A percentile compares a stretch with the other conserved stretches of the same genome.
Conservation (phyloP, 192 early-diverging fungal genomes). For the Entomortierella lignicola region DNA sequence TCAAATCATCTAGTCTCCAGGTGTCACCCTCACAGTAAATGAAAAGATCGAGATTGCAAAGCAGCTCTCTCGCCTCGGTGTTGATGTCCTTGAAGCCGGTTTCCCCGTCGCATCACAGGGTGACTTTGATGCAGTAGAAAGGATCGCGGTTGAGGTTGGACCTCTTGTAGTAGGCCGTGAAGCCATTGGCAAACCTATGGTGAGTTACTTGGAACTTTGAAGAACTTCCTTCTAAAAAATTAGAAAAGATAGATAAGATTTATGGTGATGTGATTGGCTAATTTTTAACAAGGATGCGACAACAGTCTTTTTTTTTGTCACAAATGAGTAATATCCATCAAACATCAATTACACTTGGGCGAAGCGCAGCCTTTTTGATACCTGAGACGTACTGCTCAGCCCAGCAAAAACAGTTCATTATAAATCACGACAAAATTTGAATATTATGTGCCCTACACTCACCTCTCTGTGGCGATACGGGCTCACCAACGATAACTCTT, state of each 20-base stretch:
- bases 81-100: conserved; percentile 96
- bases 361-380: too few relatives aligned
- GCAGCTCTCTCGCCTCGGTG: conserved; percentile 92
- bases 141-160: conserved; percentile 94
- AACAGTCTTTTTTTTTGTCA: not conserved
- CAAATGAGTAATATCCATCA: conserved; percentile 28
- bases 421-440: too few relatives aligned
- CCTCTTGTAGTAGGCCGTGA: conserved; percentile 84
- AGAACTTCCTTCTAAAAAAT: not conserved
- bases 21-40: conserved; percentile 90
- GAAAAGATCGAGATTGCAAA: conserved; percentile 97
- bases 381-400: too few relatives aligned
- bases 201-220: conserved; percentile 48
- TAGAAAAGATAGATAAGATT: conserved; percentile 26
- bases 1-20: conserved; percentile 86
- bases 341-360: too few relatives aligned
- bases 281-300: not conserved
- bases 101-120: conserved; percentile 95
- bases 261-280: conserved; percentile 21
- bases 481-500: too few relatives aligned
- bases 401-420: too few relatives aligned
- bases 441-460: too few relatives aligned
- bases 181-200: conserved; percentile 82
- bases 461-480: too few relatives aligned
- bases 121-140: conserved; percentile 95